Evolutionary conservation across 164 flowering plant genomes (phyloP), one percentile per base, ranked within the genome.

Genomic region (Cinnamomum chago): DNA sequence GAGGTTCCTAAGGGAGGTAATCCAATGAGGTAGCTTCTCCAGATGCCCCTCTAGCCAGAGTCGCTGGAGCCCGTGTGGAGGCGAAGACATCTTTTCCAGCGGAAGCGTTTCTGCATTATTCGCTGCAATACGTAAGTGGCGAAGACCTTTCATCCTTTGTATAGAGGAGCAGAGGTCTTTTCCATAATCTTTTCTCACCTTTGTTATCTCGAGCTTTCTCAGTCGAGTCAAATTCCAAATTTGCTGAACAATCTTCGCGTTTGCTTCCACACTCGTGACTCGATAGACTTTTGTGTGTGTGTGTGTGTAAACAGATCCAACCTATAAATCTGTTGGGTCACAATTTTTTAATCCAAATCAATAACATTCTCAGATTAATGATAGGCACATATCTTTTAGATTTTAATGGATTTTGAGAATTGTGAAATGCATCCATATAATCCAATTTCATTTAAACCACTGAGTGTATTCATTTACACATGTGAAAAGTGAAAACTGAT

Each of bases 11-110:
- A 81, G 79, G 3, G 78, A 71, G 51, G 72, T 68, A 62, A 84
- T 25, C 83, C 84, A 84, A 12, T 30, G 72, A 25, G 87, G 87
- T n/a, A 83, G 3, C 35, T 67, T 77, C 11, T 67, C 28, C 72
- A 86, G 47, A 58, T 30, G 27, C 28, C 84, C 86, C 23, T 58
- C 60, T 75, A 83, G 52, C 13, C 4, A 40, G 22, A 84, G 77
- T 60, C 67, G 77, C 73, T 84, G 81, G 58, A 86, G 84, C 60
- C 72, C 24, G 35, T 20, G 47, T 9, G 69, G 69, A 1, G 50
- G 69, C 0, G n/a, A 20, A 67, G 69, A 67, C 2, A 67, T 18
- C 3, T 33, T n/a, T 6, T 67, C 69, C 23, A 67, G 15, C 28
- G 30, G 7, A 14, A 67, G 50, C 1, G 13, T 20, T 3, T 67